A percentile compares a stretch with the other conserved stretches of the same genome.
These are phyloP conservation scores for Verticillium dahliae DNA, from an alignment of 2,329 filamentous ascomycete species.

Conservation along the genomic window DNA sequence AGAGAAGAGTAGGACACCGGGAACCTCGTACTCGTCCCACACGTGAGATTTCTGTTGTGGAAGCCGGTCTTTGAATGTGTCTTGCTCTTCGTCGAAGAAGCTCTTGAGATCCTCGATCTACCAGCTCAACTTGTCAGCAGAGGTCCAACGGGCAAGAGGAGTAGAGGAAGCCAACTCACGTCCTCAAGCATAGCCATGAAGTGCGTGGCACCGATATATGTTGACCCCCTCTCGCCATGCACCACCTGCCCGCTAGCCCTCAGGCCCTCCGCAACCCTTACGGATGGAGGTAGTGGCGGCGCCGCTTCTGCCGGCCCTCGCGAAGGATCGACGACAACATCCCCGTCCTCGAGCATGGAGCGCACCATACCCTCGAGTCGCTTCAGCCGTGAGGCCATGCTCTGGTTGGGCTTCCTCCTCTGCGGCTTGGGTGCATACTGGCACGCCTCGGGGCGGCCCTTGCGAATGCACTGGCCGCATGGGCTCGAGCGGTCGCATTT, in stretches of 20 bases:
- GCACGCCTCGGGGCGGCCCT: slow-evolving; percentile 37
- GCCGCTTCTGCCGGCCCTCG: background rate
- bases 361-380: slow-evolving; percentile 53
- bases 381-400: slow-evolving; percentile 47
- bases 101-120: slow-evolving; percentile 54
- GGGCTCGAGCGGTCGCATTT: slow-evolving; percentile 49
- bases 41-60: slow-evolving; percentile 15
- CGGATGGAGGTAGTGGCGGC: background rate
- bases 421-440: slow-evolving; percentile 40
- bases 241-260: slow-evolving; percentile 34
- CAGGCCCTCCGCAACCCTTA: slow-evolving; percentile 8
- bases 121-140: background rate
- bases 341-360: slow-evolving; percentile 41
- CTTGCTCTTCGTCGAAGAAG: slow-evolving; percentile 44
- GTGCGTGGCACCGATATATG: slow-evolving; percentile 53
- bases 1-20: slow-evolving; percentile 37
- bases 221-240: slow-evolving; percentile 32
- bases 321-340: slow-evolving; percentile 3
- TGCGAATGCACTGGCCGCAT: slow-evolving; percentile 46
- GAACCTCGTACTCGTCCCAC: slow-evolving; percentile 25
- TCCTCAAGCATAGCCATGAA: slow-evolving; percentile 56
- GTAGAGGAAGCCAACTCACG: slow-evolving; percentile 27
- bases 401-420: slow-evolving; percentile 33
- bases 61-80: slow-evolving; percentile 26
- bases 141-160: background rate